phyloP scores from a whole-genome alignment of 2,329 filamentous ascomycete genomes.

The Aspergillus pseudoglaucus region DNA sequence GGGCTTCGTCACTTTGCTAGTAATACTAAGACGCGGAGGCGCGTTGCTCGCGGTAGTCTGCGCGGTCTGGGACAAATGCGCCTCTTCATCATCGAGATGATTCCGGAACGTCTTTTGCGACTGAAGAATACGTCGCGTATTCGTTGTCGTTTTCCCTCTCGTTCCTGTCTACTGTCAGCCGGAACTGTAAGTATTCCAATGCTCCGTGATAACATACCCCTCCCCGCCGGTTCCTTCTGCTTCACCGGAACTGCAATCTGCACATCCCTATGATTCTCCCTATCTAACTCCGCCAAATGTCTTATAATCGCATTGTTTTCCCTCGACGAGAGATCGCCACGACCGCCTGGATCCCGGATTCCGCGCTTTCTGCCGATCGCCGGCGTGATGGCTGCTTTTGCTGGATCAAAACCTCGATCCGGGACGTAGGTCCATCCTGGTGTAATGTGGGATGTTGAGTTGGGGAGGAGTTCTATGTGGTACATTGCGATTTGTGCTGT shows the following conservation, averaged over 20 bases:
- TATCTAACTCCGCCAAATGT: conserved; percentile 74
- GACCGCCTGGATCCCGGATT: conserved; percentile 50
- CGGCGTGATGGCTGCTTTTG: conserved; percentile 49
- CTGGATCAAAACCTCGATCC: conserved; percentile 58
- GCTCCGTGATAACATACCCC: conserved; percentile 22
- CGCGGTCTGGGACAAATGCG: conserved; percentile 26
- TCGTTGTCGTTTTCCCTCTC: conserved; percentile 39
- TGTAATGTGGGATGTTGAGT: conserved; percentile 59
- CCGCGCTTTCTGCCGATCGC: conserved; percentile 62
- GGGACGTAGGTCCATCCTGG: conserved; percentile 92
- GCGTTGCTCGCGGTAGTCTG: conserved; percentile 3
- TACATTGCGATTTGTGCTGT: conserved; percentile 41
- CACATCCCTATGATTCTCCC: conserved; percentile 68
- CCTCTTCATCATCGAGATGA: conserved; percentile 47
- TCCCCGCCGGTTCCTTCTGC: conserved; percentile 38
- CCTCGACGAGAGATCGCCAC: conserved; percentile 66
- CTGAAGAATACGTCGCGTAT: conserved; percentile 42
- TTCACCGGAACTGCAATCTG: conserved; percentile 62
- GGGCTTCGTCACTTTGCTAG: conserved; percentile 17
- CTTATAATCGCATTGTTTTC: conserved; percentile 76
- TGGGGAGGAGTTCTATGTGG: conserved; percentile 76
- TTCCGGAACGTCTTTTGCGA: conserved; percentile 47
- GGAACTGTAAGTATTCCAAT: no score
- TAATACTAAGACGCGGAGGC: conserved; percentile 9
- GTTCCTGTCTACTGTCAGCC: conserved; percentile 14